phyloP scores from a whole-genome alignment of 73 alveolate genomes.

The Symbiodinium pilosum region DNA sequence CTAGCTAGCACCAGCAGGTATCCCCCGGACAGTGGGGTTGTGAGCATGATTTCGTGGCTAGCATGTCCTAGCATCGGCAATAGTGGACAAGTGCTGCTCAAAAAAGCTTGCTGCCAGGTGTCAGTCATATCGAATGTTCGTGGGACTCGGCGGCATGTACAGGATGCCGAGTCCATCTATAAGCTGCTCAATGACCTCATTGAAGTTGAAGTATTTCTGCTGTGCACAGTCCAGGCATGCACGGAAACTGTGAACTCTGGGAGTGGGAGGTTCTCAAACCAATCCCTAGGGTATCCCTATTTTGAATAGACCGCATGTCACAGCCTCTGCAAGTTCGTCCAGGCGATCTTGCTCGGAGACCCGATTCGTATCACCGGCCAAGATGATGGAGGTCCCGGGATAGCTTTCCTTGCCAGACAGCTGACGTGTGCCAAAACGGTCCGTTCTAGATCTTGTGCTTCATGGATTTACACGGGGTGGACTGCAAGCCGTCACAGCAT shows the following conservation, averaged over 20 bases:
- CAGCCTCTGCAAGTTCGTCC: conserved; percentile 14
- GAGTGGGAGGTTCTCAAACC: no score
- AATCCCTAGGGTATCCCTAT: no score
- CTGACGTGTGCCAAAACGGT: no score
- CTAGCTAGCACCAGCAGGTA: background rate
- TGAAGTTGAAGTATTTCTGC: background rate
- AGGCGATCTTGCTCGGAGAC: background rate
- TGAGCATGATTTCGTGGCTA: no score
- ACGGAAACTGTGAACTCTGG: no score
- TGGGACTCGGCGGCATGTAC: conserved; percentile 14
- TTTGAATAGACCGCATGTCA: no score
- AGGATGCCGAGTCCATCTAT: background rate
- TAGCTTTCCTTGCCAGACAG: background rate
- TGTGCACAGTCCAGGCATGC: no score
- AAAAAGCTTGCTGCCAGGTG: background rate
- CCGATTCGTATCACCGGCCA: conserved; percentile 14
- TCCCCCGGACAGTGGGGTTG: background rate
- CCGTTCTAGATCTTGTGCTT: no score
- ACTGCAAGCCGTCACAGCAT: no score
- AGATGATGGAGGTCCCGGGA: background rate
- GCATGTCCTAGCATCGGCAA: no score
- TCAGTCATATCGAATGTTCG: background rate
- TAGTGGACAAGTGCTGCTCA: no score
- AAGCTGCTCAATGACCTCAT: conserved; percentile 11
- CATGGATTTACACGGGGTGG: no score